Conservation (phyloP, 345 rosid species). For the Murraya koenigii region DNA sequence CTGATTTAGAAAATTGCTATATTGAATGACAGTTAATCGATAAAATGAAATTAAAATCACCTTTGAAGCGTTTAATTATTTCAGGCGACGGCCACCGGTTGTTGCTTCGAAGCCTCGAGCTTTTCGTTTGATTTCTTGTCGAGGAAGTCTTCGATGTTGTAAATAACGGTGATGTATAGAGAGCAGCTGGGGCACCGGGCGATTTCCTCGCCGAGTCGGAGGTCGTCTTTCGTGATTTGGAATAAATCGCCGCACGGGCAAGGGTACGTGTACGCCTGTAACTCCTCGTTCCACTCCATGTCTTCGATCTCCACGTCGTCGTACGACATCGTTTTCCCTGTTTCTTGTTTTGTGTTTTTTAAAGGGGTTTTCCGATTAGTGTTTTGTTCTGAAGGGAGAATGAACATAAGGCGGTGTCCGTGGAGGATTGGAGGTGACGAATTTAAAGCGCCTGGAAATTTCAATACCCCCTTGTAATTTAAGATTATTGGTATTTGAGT, state of each 20-base stretch:
- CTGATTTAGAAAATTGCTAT: background rate
- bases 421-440: background rate
- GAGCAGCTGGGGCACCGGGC: constrained; percentile 95
- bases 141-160: constrained; percentile 77
- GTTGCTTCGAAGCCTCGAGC: constrained; percentile 38
- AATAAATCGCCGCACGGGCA: constrained; percentile 95
- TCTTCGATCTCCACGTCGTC: constrained; percentile 98
- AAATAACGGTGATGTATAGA: constrained; percentile 79
- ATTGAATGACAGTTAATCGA: background rate
- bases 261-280: constrained; percentile 76
- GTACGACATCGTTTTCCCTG: constrained; percentile 59
- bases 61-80: background rate
- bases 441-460: background rate
- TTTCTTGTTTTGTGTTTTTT: background rate
- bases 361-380: background rate
- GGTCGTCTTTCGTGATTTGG: constrained; percentile 88
- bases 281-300: constrained; percentile 91
- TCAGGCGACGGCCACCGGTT: constrained; percentile 57
- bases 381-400: background rate
- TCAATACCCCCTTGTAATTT: background rate
- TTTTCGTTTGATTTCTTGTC: constrained; percentile 35
- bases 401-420: background rate
- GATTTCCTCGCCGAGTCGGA: constrained; percentile 77
- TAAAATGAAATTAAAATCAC: background rate
- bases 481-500: background rate